These are phyloP conservation scores for Abrus pulchellus DNA, from an alignment of 306 rosid genomes.

Conservation along the genomic window DNA sequence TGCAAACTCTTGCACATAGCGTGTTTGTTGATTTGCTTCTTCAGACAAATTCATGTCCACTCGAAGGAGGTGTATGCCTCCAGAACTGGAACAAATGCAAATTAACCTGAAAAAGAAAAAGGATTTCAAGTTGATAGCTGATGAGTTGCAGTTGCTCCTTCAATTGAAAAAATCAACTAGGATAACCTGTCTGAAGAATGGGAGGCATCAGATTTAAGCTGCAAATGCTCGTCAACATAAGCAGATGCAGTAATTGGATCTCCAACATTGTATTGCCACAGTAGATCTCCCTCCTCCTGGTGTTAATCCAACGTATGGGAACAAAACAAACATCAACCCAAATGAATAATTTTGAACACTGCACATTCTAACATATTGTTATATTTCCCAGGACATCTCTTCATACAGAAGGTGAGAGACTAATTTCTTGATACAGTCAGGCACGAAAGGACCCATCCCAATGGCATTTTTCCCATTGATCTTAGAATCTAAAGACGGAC, in stretches of 20 bases:
- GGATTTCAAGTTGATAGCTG: neutral
- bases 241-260: slow-evolving; percentile 89
- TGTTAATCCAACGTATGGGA: slow-evolving; percentile 39
- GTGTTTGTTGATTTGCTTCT: slow-evolving; percentile 33
- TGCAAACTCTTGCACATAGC: slow-evolving; percentile 67
- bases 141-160: neutral
- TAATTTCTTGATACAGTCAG: neutral
- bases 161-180: slow-evolving; percentile 12
- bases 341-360: slow-evolving; percentile 16
- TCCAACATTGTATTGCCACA: slow-evolving; percentile 80
- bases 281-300: slow-evolving; percentile 74
- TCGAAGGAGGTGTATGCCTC: slow-evolving; percentile 69
- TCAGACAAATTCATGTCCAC: slow-evolving; percentile 43
- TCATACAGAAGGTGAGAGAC: neutral
- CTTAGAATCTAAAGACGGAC: neutral
- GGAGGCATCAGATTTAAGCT: slow-evolving; percentile 55
- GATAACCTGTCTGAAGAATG: slow-evolving; percentile 70
- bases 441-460: neutral
- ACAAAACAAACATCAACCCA: slow-evolving; percentile 24
- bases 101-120: slow-evolving; percentile 59
- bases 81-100: slow-evolving; percentile 85
- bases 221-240: slow-evolving; percentile 78
- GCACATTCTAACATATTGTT: neutral
- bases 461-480: neutral
- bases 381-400: neutral